Conservation (phyloP, 495 filamentous ascomycete genomes). For the Oleoguttula mirabilis region DNA sequence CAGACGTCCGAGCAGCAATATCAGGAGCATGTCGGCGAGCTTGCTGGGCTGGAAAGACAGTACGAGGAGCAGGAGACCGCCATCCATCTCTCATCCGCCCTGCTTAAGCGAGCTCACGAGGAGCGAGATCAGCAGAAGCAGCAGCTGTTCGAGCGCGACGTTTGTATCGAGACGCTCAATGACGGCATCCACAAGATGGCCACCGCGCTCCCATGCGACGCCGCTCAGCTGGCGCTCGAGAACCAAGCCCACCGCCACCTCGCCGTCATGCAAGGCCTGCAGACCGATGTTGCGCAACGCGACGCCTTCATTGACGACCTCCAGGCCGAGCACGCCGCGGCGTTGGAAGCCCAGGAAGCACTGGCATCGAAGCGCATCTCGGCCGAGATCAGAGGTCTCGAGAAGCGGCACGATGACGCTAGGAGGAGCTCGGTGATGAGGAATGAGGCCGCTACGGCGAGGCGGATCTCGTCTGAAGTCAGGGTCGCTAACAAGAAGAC, state of each 20-base stretch:
- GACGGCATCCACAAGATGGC: neutral
- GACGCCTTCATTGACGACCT: neutral
- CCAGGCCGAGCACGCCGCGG: neutral
- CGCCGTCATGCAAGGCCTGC: neutral
- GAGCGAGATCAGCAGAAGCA: neutral
- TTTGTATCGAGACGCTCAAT: neutral
- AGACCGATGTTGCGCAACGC: neutral
- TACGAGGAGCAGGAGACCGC: constrained; percentile 1
- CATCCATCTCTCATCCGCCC: neutral
- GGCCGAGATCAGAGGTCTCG: neutral
- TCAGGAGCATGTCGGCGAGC: too few species aligned
- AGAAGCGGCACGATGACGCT: constrained; percentile 7
- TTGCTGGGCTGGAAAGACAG: neutral
- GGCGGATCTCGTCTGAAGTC: too few species aligned
- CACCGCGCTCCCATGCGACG: neutral
- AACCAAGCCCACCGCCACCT: neutral
- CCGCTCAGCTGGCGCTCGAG: neutral
- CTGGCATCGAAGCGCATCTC: neutral
- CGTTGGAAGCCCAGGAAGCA: neutral
- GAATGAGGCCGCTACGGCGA: too few species aligned
- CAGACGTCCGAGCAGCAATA: too few species aligned
- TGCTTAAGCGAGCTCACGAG: neutral
- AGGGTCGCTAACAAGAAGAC: neutral
- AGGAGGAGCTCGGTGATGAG: too few species aligned
- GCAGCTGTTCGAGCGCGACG: neutral